Evolutionary conservation across 805 yeast species (phyloP).

Genomic region (Barnettozyma populi): DNA sequence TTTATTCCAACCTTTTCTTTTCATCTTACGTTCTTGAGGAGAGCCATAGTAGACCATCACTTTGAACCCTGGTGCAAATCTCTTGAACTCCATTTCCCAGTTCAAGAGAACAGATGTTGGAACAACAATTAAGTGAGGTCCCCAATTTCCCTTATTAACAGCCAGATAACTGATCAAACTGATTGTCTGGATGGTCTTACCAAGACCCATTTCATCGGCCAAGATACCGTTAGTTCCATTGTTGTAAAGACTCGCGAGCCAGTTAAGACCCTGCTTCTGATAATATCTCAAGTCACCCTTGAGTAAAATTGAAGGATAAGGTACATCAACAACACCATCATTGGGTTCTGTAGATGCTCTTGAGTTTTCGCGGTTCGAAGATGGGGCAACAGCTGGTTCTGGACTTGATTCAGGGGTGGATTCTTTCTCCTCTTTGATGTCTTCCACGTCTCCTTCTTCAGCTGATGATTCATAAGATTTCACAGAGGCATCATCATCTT

Average conservation of each 20-base stretch:
- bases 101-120: conserved; percentile 96
- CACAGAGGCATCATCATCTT: conserved; percentile 33
- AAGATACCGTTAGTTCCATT: conserved; percentile 92
- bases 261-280: conserved; percentile 93
- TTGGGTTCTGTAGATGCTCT: conserved; percentile 19
- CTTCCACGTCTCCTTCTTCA: conserved; percentile 19
- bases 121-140: conserved; percentile 94
- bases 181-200: conserved; percentile 95
- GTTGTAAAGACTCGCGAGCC: conserved; percentile 92
- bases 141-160: conserved; percentile 93
- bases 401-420: conserved; percentile 22
- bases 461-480: conserved; percentile 25
- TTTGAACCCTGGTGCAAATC: conserved; percentile 97
- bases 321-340: conserved; percentile 60
- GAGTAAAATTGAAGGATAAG: conserved; percentile 61
- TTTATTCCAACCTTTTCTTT: conserved; percentile 96
- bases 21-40: conserved; percentile 93
- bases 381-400: conserved; percentile 1
- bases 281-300: conserved; percentile 84
- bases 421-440: conserved; percentile 12
- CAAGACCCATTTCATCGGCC: conserved; percentile 99
- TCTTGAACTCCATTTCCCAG: conserved; percentile 99
- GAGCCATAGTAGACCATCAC: conserved; percentile 94
- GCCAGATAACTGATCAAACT: conserved; percentile 83
- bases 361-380: conserved; percentile 12